Conservation (phyloP, 805 yeast species). For the Starmerella davenportii region DNA sequence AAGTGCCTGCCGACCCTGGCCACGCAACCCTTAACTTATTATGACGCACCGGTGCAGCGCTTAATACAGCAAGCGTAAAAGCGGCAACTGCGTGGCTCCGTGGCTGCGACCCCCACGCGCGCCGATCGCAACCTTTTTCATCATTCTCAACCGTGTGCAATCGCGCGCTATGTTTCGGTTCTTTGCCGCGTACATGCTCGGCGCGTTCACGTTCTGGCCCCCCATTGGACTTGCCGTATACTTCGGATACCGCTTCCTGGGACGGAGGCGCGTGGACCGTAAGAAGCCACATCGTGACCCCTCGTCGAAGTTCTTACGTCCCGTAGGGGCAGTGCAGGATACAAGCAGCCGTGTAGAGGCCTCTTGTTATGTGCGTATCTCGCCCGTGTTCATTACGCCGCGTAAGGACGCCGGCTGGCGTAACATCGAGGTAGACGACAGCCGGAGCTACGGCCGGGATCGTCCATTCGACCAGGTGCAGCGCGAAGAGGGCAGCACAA, state of each 20-base stretch:
- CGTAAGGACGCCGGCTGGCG: not conserved
- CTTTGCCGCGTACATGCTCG: slow-evolving; percentile 40
- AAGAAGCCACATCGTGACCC: not conserved
- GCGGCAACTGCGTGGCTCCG: too few relatives aligned
- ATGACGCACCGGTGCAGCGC: too few relatives aligned
- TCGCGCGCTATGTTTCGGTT: not conserved
- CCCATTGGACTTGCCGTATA: slow-evolving; percentile 27
- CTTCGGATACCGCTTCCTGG: slow-evolving; percentile 13
- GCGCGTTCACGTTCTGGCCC: slow-evolving; percentile 72
- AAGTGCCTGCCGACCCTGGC: too few relatives aligned
- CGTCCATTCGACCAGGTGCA: not conserved
- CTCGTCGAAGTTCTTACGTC: not conserved
- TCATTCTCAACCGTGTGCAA: too few relatives aligned
- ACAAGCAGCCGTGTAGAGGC: not conserved
- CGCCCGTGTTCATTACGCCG: not conserved
- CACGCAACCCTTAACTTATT: too few relatives aligned
- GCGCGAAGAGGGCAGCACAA: not conserved
- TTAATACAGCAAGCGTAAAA: too few relatives aligned
- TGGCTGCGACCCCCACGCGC: too few relatives aligned
- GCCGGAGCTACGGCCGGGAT: not conserved
- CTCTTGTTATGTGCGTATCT: not conserved
- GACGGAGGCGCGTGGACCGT: not conserved
- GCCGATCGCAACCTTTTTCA: too few relatives aligned
- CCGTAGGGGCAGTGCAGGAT: not conserved
- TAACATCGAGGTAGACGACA: not conserved